Base-by-base conservation (phyloP, 768 basidiomycete genomes). In the Russula earlei region DNA sequence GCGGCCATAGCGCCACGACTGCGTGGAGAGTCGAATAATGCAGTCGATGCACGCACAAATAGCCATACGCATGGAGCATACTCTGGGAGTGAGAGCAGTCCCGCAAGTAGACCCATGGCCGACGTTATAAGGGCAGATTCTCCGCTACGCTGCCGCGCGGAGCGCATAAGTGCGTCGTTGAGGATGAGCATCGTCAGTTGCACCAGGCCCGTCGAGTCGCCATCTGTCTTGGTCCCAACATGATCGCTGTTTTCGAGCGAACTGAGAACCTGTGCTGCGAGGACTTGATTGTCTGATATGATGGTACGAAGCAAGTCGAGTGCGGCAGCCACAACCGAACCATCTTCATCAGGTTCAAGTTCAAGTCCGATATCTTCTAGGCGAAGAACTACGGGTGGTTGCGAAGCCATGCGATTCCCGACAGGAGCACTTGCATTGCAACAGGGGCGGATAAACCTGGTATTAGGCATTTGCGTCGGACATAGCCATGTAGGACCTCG, bases 41-140 rank as follows among this genome's bases (percentile, higher is more conserved):
- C 77, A 0, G 79, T 74, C 0, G 91, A 86, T 5, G 87, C 86
- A 11, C 91, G 83, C 19, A 93, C 79, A 64, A 87, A 93, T 10
- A 91, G 73, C 92, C 91, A 95, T 22, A 94, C 87, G 2, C 86
- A 79, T 60, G 82, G 81, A n/a, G 88, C 86, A 64, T 85, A 85
- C 43, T 74, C 75, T 1, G 87, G 87, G 12, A 88, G 71, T 1
- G 83, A 79, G 34, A 93, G 76, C 29, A 94, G 75, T 0, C 84
- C 84, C 4, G 87, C 77, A 19, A 95, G 77, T 12, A 94, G 84
- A 51, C 83, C 87, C 73, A 95, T 79, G 4, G 89, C 82, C 8
- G 87, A 88, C 3, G 86, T 85, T 59, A 90, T 84, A 57, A 91
- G 75, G 40, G 79, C 77, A 0, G 80, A 77, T 19, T 78, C 76